A percentile compares a stretch with the other conserved stretches of the same genome.
Conservation (phyloP, 2,329 filamentous ascomycete species). For the Sporothrix brasiliensis region DNA sequence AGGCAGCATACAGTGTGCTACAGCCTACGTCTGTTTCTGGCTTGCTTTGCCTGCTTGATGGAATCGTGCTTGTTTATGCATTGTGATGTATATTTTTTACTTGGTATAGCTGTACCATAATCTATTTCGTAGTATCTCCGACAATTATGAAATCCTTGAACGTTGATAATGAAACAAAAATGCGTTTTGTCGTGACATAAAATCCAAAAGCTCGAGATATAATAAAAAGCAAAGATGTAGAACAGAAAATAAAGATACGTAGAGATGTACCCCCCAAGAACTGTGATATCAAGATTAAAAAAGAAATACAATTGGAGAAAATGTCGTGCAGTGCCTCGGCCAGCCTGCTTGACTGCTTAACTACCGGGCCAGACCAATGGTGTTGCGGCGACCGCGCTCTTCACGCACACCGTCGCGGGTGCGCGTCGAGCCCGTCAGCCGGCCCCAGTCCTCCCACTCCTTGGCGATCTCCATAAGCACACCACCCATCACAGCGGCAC, state of each 20-base stretch:
- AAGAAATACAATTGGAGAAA: slow-evolving; percentile 3
- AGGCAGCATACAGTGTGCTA: background rate
- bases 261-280: background rate
- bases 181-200: background rate
- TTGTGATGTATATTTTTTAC: background rate
- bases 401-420: slow-evolving; percentile 32
- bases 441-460: slow-evolving; percentile 90
- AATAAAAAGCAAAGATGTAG: background rate
- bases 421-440: slow-evolving; percentile 51
- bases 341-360: background rate
- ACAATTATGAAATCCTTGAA: background rate
- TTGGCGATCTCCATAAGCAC: slow-evolving; percentile 92
- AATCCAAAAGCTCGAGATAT: background rate
- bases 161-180: background rate
- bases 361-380: slow-evolving; percentile 39
- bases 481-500: slow-evolving; percentile 85
- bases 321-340: background rate
- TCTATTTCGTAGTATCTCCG: slow-evolving; percentile 9
- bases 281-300: slow-evolving; percentile 5
- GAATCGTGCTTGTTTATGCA: background rate
- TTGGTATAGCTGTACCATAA: background rate
- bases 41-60: background rate
- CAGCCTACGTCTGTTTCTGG: background rate
- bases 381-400: slow-evolving; percentile 39
- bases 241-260: background rate